Evolutionary conservation across 2,329 filamentous ascomycete species (phyloP).

Genomic region (Aspergillaceae sp.): DNA sequence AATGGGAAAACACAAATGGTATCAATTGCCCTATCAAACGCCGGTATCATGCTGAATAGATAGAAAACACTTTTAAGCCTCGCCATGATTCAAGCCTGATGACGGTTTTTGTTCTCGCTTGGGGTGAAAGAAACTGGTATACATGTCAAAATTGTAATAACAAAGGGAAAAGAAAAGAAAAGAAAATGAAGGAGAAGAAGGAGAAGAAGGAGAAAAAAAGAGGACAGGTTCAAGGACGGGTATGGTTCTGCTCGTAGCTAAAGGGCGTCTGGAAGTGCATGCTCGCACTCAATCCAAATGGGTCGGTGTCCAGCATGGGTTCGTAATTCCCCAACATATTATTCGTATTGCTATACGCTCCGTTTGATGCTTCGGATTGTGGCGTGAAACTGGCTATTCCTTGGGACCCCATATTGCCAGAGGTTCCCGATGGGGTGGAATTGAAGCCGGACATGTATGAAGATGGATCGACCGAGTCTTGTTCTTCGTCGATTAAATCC

Average conservation of each 20-base stretch:
- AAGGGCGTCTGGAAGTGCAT: constrained; percentile 91
- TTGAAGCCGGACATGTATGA: constrained; percentile 53
- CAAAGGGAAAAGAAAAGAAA: constrained; percentile 1
- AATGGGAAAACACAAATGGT: constrained; percentile 15
- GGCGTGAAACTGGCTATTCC: constrained; percentile 35
- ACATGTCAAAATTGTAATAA: not conserved
- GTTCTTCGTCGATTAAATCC: constrained; percentile 80
- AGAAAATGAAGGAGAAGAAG: too few relatives aligned
- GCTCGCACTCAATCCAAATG: constrained; percentile 84
- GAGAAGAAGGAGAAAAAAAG: not conserved
- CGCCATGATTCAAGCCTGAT: constrained; percentile 5
- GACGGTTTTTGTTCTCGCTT: not conserved
- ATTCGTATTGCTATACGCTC: constrained; percentile 39
- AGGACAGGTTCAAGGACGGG: constrained; percentile 20
- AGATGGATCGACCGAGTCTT: constrained; percentile 58
- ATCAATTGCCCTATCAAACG: constrained; percentile 25
- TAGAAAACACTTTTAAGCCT: constrained; percentile 19
- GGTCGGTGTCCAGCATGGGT: constrained; percentile 82
- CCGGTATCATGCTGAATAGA: constrained; percentile 24
- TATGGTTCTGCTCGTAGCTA: constrained; percentile 35
- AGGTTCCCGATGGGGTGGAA: constrained; percentile 31
- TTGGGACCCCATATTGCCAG: constrained; percentile 32
- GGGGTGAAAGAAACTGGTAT: constrained; percentile 5
- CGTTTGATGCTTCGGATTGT: constrained; percentile 29
- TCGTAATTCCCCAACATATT: constrained; percentile 64